These are phyloP conservation scores for Helichrysum umbraculigerum DNA, from an alignment of 129 eudicot genomes.

Conservation along the genomic window DNA sequence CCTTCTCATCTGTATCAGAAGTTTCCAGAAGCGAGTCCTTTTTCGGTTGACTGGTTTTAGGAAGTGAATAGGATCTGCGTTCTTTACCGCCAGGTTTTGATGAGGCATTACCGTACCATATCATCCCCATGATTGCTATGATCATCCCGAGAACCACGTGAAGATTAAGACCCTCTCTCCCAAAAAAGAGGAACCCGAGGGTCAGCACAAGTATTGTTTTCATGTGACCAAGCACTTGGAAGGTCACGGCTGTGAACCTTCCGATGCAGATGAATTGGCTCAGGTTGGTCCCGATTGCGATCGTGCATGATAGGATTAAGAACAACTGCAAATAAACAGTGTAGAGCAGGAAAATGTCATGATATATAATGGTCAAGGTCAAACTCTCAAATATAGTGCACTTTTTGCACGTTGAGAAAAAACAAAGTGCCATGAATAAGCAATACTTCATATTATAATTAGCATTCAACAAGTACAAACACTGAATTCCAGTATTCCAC, in stretches of 20 bases:
- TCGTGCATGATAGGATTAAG: slow-evolving; percentile 42
- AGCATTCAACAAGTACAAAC: not conserved
- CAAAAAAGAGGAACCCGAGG: slow-evolving; percentile 64
- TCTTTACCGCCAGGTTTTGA: slow-evolving; percentile 59
- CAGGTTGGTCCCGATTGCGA: slow-evolving; percentile 45
- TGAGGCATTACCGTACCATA: slow-evolving; percentile 54
- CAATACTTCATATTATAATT: not conserved
- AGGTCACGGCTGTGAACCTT: slow-evolving; percentile 61
- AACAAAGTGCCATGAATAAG: not conserved
- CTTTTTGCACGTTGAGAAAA: not conserved
- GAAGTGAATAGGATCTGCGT: slow-evolving; percentile 38
- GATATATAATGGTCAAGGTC: not conserved
- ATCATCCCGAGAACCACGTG: slow-evolving; percentile 61
- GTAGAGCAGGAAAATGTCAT: slow-evolving; percentile 9
- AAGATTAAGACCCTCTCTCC: slow-evolving; percentile 65
- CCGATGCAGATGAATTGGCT: slow-evolving; percentile 47
- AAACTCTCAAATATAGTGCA: not conserved
- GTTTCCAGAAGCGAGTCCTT: slow-evolving; percentile 40
- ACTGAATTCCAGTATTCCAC: too few relatives aligned
- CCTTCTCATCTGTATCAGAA: slow-evolving; percentile 37
- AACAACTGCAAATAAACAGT: slow-evolving; percentile 28
- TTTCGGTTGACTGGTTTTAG: slow-evolving; percentile 38
- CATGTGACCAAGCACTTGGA: slow-evolving; percentile 84
- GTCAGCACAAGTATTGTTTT: slow-evolving; percentile 69
- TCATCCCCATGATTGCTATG: slow-evolving; percentile 47